These are phyloP conservation scores for Diaporthe destruens DNA, from an alignment of 2,329 filamentous ascomycete genomes.

Conservation along the genomic window DNA sequence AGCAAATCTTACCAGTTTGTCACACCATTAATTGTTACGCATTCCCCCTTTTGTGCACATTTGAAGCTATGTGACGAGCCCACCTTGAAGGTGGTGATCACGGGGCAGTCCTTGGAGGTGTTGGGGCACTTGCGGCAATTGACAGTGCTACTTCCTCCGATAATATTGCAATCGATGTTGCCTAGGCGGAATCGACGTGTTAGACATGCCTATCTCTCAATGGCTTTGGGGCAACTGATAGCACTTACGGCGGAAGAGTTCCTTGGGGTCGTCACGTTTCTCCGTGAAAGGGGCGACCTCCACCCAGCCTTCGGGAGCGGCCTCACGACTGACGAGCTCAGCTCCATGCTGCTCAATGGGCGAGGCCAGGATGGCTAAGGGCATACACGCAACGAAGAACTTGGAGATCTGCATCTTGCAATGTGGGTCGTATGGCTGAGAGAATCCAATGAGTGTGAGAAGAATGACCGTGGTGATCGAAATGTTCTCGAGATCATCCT, in stretches of 20 bases:
- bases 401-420: neutral
- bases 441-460: no score
- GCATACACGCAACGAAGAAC: conserved; percentile 2
- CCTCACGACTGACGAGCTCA: neutral
- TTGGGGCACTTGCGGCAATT: conserved; percentile 5
- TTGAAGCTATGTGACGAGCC: conserved; percentile 10
- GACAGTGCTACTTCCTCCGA: neutral
- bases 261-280: neutral
- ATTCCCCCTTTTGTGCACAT: neutral
- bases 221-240: neutral
- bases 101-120: neutral
- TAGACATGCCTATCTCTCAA: neutral
- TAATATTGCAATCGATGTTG: conserved; percentile 11
- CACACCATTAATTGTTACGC: neutral
- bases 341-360: neutral
- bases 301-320: neutral
- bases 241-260: conserved; percentile 11
- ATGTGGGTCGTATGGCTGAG: neutral
- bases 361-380: neutral
- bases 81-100: conserved; percentile 2
- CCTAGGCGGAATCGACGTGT: neutral
- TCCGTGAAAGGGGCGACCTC: conserved; percentile 9
- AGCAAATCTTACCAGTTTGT: neutral
- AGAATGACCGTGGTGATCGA: neutral
- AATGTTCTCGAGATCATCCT: neutral